These are phyloP conservation scores for Claviceps maximensis DNA, from an alignment of 2,329 filamentous ascomycete species.

Conservation along the genomic window DNA sequence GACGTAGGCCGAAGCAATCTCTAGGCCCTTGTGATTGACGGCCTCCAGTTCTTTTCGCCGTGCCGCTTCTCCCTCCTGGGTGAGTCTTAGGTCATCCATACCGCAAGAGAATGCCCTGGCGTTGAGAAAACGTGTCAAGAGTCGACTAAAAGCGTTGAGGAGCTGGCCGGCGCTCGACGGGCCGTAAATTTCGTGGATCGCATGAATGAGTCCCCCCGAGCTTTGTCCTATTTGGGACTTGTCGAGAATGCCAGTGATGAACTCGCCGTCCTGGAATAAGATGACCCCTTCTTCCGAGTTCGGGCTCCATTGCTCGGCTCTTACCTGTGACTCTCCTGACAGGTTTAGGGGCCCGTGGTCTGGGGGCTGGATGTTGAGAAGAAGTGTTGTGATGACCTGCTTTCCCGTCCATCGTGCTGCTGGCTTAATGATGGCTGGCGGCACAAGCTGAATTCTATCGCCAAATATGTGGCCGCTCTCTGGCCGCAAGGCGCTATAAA, in stretches of 20 bases:
- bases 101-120: conserved; percentile 95
- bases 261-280: conserved; percentile 72
- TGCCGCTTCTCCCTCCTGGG: conserved; percentile 58
- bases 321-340: conserved; percentile 64
- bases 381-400: conserved; percentile 81
- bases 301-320: conserved; percentile 64
- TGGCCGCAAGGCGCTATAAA: conserved; percentile 80
- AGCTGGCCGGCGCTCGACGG: conserved; percentile 75
- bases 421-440: conserved; percentile 73
- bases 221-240: conserved; percentile 89
- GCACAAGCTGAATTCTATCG: conserved; percentile 67
- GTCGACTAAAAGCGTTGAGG: conserved; percentile 75
- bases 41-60: conserved; percentile 56
- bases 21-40: conserved; percentile 57
- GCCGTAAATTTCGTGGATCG: conserved; percentile 87
- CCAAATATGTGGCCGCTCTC: conserved; percentile 80
- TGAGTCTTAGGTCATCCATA: conserved; percentile 88
- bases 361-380: conserved; percentile 79
- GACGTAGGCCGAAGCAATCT: conserved; percentile 79
- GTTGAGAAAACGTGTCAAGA: conserved; percentile 79
- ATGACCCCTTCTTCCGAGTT: conserved; percentile 69
- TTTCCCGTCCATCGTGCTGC: conserved; percentile 84
- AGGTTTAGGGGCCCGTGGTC: conserved; percentile 68
- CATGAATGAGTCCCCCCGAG: conserved; percentile 77
- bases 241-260: conserved; percentile 83